Evolutionary conservation across 2,329 filamentous ascomycete genomes (phyloP), one percentile per base, ranked within the genome.

Genomic region (Podosphaera aphanis): DNA sequence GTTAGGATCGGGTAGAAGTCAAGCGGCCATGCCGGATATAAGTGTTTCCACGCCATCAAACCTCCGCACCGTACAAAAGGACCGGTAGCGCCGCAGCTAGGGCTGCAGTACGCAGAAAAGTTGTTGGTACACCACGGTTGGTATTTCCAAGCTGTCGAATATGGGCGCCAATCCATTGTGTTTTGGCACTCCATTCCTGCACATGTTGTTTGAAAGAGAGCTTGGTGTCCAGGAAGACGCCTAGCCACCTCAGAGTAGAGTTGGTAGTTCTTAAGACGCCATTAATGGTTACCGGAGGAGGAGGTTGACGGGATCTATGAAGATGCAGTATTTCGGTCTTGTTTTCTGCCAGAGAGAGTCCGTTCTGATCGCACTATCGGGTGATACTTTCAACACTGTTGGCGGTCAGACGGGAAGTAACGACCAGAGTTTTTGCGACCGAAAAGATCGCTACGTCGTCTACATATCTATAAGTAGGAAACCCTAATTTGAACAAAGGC

Each of bases 111-210:
- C 7, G 35, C 35, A 38, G 35, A 23, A 40, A 40, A 40, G 38
- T 40, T 40, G 38, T 20, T 19, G 38, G 38, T 40, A 40, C 19
- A 20, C 19, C 38, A 40, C 13, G 19, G 38, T 21, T 40, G 38
- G 38, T 40, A 40, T 40, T 40, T 40, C 38, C 38, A 40, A 40
- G 19, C 38, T 40, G 38, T 40, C 38, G 38, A 20, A 40, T 40
- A 21, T 40, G 38, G 19, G 38, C 38, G 38, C 5, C 21, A 40
- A 40, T 23, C 38, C 38, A 2, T 40, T 40, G 38, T 19, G 38
- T 20, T 20, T 40, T 40, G 38, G 38, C 38, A 23, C 38, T 40
- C 19, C 16, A 40, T 40, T 40, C 38, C 19, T 40, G 38, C 10
- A n/a, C n/a, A n/a, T n/a, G n/a, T n/a, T n/a, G n/a, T n/a, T n/a